Evolutionary conservation across 2,329 filamentous ascomycete species (phyloP), one percentile per base, ranked within the genome.

Genomic region (Arthrobotrys sinensis): DNA sequence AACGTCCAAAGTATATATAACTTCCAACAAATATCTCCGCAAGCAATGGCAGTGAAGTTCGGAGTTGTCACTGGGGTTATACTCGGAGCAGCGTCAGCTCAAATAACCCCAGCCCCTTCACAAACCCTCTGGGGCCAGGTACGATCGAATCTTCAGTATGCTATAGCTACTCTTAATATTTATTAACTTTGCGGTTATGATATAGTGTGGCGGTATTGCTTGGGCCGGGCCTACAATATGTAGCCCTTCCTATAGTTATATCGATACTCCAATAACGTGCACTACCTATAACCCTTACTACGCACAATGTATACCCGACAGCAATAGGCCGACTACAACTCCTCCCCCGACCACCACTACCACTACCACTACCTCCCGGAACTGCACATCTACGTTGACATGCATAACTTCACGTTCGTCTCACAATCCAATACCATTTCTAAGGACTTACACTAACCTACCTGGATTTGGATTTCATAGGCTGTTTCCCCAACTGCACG

Each of bases 271-370:
- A 21, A 12, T 60, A 28, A 60, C 2, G 19, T 60, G 55, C 55
- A 60, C 34, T 8, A 60, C 55, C 11, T 60, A 60, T 12, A 60
- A 60, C 16, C 55, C 55, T 28, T 60, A 60, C 14, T 60, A 60
- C 16, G 55, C 55, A 60, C 55, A 60, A 28, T 60, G 55, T n/a
- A 60, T 60, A 43, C 55, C 55, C 5, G 55, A 43, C 24, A 28
- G 4, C 19, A 1, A 38, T 12, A 40, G 12, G 16, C 50, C 50
- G 50, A 53, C 50, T 38, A 55, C 53, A 28, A 28, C 24, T 28
- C 24, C 24, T 28, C n/a, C n/a, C n/a, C n/a, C n/a, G 7, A 24
- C 53, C 8, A n/a, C 53, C 14, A 16, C 53, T 2, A 36, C 55
- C 1, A 60, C 36, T 4, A 60, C 55, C 14, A 43, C 55, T 28